These are phyloP conservation scores for Starmera caribaea DNA, from an alignment of 805 yeast genomes.

Conservation along the genomic window DNA sequence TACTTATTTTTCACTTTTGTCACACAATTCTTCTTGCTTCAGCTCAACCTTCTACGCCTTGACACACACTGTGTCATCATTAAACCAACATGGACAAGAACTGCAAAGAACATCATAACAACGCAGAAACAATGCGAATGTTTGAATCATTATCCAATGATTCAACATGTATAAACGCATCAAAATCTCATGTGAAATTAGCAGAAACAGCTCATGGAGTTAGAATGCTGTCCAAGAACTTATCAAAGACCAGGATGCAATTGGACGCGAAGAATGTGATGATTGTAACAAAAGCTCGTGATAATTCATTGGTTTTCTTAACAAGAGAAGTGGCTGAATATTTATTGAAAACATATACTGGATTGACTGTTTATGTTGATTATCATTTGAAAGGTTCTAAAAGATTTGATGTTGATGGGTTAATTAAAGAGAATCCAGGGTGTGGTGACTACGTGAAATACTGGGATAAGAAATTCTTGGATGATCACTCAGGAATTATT, in stretches of 20 bases:
- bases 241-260: conserved; percentile 62
- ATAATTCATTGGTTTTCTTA: conserved; percentile 62
- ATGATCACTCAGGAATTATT: conserved; percentile 31
- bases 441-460: conserved; percentile 40
- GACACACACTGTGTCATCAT: no score
- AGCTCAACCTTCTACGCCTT: no score
- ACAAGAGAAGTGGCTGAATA: conserved; percentile 78
- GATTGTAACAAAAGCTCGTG: conserved; percentile 87
- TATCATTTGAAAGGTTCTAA: conserved; percentile 48
- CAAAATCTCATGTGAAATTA: conserved; percentile 61
- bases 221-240: conserved; percentile 60
- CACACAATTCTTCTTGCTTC: no score
- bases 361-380: conserved; percentile 62
- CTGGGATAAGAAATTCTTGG: conserved; percentile 60
- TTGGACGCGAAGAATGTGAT: conserved; percentile 61
- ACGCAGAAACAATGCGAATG: conserved; percentile 13
- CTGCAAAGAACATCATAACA: background rate
- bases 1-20: no score
- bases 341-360: conserved; percentile 38
- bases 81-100: background rate
- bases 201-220: conserved; percentile 80
- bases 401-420: conserved; percentile 50
- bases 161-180: conserved; percentile 39
- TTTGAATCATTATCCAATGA: conserved; percentile 15
- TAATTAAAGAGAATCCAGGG: conserved; percentile 37